These are phyloP conservation scores for Penicillium sp. DNA, from an alignment of 2,329 filamentous ascomycete species.

Conservation along the genomic window DNA sequence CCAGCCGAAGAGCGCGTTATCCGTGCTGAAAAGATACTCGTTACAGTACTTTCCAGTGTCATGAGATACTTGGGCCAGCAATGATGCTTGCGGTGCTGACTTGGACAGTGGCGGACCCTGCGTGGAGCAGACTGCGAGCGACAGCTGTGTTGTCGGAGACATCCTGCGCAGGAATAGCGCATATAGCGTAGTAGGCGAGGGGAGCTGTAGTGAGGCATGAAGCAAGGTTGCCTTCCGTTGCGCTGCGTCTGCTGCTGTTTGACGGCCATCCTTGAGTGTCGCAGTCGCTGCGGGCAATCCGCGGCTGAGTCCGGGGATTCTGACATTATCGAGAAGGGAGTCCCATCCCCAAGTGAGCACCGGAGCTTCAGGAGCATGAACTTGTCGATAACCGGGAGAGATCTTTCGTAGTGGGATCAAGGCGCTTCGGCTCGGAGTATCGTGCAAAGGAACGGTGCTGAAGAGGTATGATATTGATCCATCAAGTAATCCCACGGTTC, in stretches of 20 bases:
- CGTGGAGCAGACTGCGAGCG: constrained; percentile 62
- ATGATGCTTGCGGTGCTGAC: constrained; percentile 48
- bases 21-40: constrained; percentile 89
- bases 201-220: constrained; percentile 50
- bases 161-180: constrained; percentile 80
- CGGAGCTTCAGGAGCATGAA: constrained; percentile 53
- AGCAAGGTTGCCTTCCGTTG: constrained; percentile 46
- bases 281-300: constrained; percentile 38
- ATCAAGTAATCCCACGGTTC: constrained; percentile 86
- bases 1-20: constrained; percentile 84
- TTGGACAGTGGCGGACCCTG: constrained; percentile 45
- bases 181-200: constrained; percentile 79
- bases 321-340: constrained; percentile 31
- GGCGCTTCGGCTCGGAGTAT: constrained; percentile 68
- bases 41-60: constrained; percentile 85
- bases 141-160: constrained; percentile 74
- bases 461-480: constrained; percentile 97
- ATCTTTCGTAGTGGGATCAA: constrained; percentile 75
- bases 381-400: constrained; percentile 78
- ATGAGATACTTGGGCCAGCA: constrained; percentile 57
- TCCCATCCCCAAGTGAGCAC: constrained; percentile 37
- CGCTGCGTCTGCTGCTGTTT: constrained; percentile 15
- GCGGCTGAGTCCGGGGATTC: constrained; percentile 20
- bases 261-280: constrained; percentile 61
- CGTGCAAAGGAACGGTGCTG: constrained; percentile 75